Evolutionary conservation across 768 basidiomycete species (phyloP).

Genomic region (Termitomyces sp.): DNA sequence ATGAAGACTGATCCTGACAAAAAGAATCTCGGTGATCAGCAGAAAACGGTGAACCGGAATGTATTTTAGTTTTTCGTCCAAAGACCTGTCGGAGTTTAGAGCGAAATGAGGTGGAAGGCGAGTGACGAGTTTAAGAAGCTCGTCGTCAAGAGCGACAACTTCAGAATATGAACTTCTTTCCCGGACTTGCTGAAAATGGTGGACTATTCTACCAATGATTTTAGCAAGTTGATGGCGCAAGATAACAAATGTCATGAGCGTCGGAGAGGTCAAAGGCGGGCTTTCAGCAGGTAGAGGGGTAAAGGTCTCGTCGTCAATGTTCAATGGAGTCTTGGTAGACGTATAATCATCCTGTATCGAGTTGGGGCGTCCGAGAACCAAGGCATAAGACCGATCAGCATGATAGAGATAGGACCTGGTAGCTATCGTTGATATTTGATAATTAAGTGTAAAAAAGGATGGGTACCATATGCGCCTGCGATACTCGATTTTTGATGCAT

Average conservation of each 20-base stretch:
- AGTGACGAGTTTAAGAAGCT: conserved; percentile 73
- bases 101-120: conserved; percentile 79
- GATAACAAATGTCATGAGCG: conserved; percentile 85
- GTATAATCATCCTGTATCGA: conserved; percentile 90
- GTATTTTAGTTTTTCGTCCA: conserved; percentile 64
- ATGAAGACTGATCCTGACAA: conserved; percentile 81
- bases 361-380: conserved; percentile 87
- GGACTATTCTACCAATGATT: conserved; percentile 88
- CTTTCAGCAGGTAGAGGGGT: conserved; percentile 45
- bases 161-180: conserved; percentile 80
- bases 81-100: conserved; percentile 70
- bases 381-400: conserved; percentile 88
- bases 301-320: conserved; percentile 62
- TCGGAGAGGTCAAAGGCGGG: conserved; percentile 66
- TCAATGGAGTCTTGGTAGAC: conserved; percentile 75
- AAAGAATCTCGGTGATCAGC: conserved; percentile 85
- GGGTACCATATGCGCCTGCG: conserved; percentile 83
- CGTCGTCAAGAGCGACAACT: conserved; percentile 79
- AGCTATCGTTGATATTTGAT: not conserved
- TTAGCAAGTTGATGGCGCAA: conserved; percentile 78
- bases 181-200: conserved; percentile 88
- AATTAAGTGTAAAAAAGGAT: not conserved
- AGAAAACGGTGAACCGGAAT: conserved; percentile 86
- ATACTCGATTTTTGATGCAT: conserved; percentile 79
- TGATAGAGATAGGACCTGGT: conserved; percentile 87